Percentiles rank a stretch among this genome's conserved stretches.
Conservation (phyloP, 306 rosid genomes). For the Astragalus membranaceus region DNA sequence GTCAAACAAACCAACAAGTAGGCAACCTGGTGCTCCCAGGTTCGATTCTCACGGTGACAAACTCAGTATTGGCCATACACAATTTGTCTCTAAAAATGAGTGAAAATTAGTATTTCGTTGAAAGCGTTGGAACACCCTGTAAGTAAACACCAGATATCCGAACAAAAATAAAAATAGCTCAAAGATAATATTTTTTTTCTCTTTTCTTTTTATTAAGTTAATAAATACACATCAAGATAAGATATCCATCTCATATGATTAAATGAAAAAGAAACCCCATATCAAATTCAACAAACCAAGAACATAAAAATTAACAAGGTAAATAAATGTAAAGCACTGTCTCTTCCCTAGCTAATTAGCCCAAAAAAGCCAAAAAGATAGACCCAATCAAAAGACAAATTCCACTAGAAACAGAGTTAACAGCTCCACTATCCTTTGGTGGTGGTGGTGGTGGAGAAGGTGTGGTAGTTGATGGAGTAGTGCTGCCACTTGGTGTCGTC, state of each 20-base stretch:
- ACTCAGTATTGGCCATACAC: too few species aligned
- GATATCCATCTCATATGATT: background rate
- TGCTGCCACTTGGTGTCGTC: slow-evolving; percentile 17
- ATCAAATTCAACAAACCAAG: slow-evolving; percentile 18
- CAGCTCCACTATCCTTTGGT: slow-evolving; percentile 23
- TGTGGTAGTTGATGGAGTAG: slow-evolving; percentile 24
- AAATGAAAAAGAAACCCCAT: slow-evolving; percentile 12
- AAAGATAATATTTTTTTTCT: background rate
- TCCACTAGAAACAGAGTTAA: background rate
- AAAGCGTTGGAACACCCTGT: too few species aligned
- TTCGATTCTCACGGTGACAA: too few species aligned
- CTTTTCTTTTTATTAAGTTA: background rate
- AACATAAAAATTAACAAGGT: background rate
- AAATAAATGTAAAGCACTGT: slow-evolving; percentile 38
- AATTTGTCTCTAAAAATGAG: too few species aligned
- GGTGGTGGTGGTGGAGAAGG: slow-evolving; percentile 38
- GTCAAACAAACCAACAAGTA: background rate
- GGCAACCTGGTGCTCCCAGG: too few species aligned
- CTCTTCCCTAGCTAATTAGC: slow-evolving; percentile 50
- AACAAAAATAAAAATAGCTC: background rate
- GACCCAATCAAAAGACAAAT: slow-evolving; percentile 34
- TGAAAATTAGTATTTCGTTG: too few species aligned
- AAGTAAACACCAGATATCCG: too few species aligned
- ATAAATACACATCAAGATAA: slow-evolving; percentile 6
- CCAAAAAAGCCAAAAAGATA: slow-evolving; percentile 30